A percentile compares a stretch with the other conserved stretches of the same genome.
phyloP scores from a whole-genome alignment of 768 basidiomycete genomes.

The Mrakia gelida region DNA sequence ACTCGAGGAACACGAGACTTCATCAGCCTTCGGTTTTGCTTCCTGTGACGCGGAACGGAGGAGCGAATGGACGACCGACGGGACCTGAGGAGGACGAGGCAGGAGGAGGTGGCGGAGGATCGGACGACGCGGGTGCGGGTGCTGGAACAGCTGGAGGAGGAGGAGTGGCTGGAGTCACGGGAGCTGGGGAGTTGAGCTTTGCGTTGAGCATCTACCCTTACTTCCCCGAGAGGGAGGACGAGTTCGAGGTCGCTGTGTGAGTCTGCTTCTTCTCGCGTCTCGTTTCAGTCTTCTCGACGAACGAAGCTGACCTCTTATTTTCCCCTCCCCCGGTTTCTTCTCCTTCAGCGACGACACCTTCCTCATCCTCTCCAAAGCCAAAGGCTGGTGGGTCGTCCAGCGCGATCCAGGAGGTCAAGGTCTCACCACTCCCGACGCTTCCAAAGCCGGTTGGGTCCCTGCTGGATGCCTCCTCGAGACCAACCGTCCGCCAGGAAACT shows the following conservation, averaged over 20 bases:
- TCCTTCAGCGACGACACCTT: constrained; percentile 76
- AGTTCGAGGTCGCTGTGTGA: constrained; percentile 95
- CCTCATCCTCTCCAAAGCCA: constrained; percentile 84
- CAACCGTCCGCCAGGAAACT: constrained; percentile 66
- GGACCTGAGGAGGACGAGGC: not conserved
- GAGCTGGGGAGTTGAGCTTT: constrained; percentile 6
- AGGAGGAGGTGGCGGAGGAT: not conserved
- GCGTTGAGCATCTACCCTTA: constrained; percentile 75
- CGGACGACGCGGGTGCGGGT: not conserved
- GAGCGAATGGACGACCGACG: not conserved
- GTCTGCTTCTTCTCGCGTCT: constrained; percentile 41
- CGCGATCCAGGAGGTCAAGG: constrained; percentile 83
- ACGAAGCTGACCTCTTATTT: not conserved
- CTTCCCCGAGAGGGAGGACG: constrained; percentile 96
- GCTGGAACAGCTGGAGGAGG: not conserved
- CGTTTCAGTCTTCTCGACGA: not conserved
- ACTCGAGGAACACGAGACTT: constrained; percentile 12
- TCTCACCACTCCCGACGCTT: constrained; percentile 52
- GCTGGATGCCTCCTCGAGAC: constrained; percentile 95
- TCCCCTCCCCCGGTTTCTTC: not conserved
- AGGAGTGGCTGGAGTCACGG: not conserved
- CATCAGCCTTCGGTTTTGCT: constrained; percentile 9
- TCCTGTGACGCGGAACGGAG: constrained; percentile 8
- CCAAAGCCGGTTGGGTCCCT: constrained; percentile 93
- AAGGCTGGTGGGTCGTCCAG: constrained; percentile 99